Base-by-base conservation (phyloP, 345 rosid species). In the Populus euphratica region DNA sequence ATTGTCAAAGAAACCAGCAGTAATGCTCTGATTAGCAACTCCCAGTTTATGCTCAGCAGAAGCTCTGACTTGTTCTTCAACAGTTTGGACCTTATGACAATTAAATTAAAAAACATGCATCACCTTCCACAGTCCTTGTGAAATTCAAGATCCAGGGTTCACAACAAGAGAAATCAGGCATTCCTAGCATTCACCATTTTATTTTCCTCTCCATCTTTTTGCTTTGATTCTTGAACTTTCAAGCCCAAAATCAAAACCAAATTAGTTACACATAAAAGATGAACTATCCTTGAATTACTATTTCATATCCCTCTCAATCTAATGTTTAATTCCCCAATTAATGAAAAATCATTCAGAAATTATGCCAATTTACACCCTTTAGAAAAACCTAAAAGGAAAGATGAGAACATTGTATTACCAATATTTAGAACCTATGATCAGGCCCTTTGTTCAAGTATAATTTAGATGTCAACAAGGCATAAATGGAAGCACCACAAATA, bases 1-100 rank as follows among this genome's bases (percentile, higher is more conserved):
- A 70, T 94, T 94, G 90, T 94, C 97, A 84, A 92, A 92, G 86
- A 94, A 94, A 47, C 98, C 98, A 54, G 98, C 98, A 76, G 98
- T 94, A 71, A 94, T 94, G 77, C 98, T 94, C 89, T 94, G 98
- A 84, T 94, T 92, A 82, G 97, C 98, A 82, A 94, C 97, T 79
- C 98, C 98, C 76, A 94, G 89, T 86, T 94, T 94, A 86, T 94
- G 98, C 85, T 94, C 97, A 21, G 98, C 97, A 47, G 98, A 78
- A 83, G 96, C 97, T 85, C 98, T 89, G 39, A 94, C 98, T 91
- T 94, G 97, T 83, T 94, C 97, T 86, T 94, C 98, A 68, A 94
- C 97, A 76, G 97, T 92, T 88, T 92, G 87, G 79, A 92, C 98
- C 98, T 93, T 80, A 67, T 10, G 69, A 67, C 29, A 69, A 54